Conservation (phyloP, 805 yeast species). For the Nakazawaea ernobii region DNA sequence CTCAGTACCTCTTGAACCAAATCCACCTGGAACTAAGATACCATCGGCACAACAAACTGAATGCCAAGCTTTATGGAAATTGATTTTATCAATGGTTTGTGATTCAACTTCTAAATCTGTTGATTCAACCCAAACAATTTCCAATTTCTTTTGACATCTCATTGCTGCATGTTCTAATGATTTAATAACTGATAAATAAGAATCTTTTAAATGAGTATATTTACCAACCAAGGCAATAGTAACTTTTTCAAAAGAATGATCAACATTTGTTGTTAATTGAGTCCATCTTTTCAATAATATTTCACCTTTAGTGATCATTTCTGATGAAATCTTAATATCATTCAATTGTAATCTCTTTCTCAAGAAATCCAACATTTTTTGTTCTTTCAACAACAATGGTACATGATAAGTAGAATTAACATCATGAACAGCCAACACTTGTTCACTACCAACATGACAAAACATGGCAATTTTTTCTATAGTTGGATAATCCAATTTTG, state of each 20-base stretch:
- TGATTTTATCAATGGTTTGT: constrained; percentile 57
- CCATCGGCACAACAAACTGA: constrained; percentile 91
- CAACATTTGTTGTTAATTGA: constrained; percentile 70
- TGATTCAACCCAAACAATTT: constrained; percentile 95
- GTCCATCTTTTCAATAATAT: constrained; percentile 74
- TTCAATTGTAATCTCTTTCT: constrained; percentile 59
- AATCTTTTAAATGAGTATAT: constrained; percentile 92
- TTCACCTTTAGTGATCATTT: constrained; percentile 60
- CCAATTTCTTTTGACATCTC: constrained; percentile 78
- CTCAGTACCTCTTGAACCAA: constrained; percentile 95
- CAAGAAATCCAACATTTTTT: constrained; percentile 73
- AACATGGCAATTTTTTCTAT: constrained; percentile 97
- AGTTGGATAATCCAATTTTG: constrained; percentile 74
- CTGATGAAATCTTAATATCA: constrained; percentile 37
- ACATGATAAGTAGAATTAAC: constrained; percentile 97
- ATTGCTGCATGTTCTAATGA: constrained; percentile 93
- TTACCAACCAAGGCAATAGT: constrained; percentile 96
- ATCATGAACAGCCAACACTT: constrained; percentile 94
- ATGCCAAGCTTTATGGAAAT: constrained; percentile 95
- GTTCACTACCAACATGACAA: constrained; percentile 98
- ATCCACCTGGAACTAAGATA: constrained; percentile 97
- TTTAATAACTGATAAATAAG: constrained; percentile 91
- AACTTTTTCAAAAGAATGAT: constrained; percentile 78
- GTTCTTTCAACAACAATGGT: constrained; percentile 85
- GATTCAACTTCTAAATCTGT: constrained; percentile 77